phyloP scores from a whole-genome alignment of 2,329 filamentous ascomycete genomes.

The Chrysoporthe puriensis region DNA sequence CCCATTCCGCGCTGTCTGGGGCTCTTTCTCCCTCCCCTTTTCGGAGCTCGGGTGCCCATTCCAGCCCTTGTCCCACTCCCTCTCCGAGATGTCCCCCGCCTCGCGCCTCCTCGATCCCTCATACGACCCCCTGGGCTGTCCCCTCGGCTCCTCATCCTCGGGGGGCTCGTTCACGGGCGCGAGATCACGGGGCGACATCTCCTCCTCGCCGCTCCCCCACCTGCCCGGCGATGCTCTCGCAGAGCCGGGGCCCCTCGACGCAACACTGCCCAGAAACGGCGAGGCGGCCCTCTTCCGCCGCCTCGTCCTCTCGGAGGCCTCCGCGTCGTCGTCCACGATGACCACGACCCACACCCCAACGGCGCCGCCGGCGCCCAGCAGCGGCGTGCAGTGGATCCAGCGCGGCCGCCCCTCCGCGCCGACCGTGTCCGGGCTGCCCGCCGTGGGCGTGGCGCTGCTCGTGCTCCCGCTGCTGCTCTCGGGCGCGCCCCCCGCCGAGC shows the following conservation, averaged over 20 bases:
- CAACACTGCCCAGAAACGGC: background rate
- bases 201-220: constrained; percentile 8
- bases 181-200: constrained; percentile 21
- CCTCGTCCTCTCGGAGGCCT: background rate
- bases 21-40: background rate
- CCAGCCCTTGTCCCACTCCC: constrained; percentile 6
- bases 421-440: background rate
- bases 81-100: constrained; percentile 6
- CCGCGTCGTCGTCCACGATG: constrained; percentile 61
- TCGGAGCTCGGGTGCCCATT: background rate
- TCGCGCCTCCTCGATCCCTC: constrained; percentile 20
- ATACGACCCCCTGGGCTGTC: constrained; percentile 18
- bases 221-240: background rate
- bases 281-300: background rate
- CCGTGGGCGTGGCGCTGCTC: background rate
- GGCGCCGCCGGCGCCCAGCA: constrained; percentile 66
- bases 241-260: too few relatives aligned
- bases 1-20: too few relatives aligned
- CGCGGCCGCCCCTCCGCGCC: constrained; percentile 60
- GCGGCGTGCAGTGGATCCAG: constrained; percentile 79
- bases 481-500: background rate
- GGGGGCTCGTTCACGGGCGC: constrained; percentile 15
- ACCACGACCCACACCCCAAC: constrained; percentile 82
- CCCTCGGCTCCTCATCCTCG: constrained; percentile 23
- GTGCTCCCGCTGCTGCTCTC: background rate